Evolutionary conservation across 371 early-diverging fungal species (phyloP).

Genomic region (Mortierella sp.): DNA sequence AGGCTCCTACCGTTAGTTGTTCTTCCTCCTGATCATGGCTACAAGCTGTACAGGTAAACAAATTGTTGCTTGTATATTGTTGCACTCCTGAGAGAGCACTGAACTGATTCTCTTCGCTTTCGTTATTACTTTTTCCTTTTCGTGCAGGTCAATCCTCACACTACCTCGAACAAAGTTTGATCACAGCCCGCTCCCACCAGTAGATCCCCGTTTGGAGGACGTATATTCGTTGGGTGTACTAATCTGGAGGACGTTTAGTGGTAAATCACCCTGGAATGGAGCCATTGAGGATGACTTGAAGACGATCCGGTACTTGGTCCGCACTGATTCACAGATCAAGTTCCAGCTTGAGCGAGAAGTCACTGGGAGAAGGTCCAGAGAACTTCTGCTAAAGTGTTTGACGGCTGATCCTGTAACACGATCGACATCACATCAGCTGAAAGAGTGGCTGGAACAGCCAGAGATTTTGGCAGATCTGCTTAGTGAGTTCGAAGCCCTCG

Average conservation of each 20-base stretch:
- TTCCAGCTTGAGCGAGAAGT: slow-evolving; percentile 65
- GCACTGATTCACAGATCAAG: slow-evolving; percentile 63
- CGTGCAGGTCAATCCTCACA: slow-evolving; percentile 64
- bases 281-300: slow-evolving; percentile 70
- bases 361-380: slow-evolving; percentile 59
- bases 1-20: slow-evolving; percentile 62
- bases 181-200: slow-evolving; percentile 58
- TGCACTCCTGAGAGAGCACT: background rate
- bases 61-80: background rate
- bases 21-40: slow-evolving; percentile 71
- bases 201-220: slow-evolving; percentile 71
- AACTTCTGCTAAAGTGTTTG: slow-evolving; percentile 63
- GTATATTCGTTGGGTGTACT: slow-evolving; percentile 73
- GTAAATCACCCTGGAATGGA: slow-evolving; percentile 74
- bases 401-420: slow-evolving; percentile 62
- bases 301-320: slow-evolving; percentile 66
- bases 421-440: slow-evolving; percentile 50
- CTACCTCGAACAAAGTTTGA: slow-evolving; percentile 66
- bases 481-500: slow-evolving; percentile 38
- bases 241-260: slow-evolving; percentile 73
- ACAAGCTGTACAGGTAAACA: slow-evolving; percentile 60
- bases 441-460: slow-evolving; percentile 59
- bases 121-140: background rate
- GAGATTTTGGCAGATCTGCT: slow-evolving; percentile 29
- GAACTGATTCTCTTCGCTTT: background rate